A percentile compares a stretch with the other conserved stretches of the same genome.
These are phyloP conservation scores for Mycena polygramma DNA, from an alignment of 768 basidiomycete genomes.

Conservation along the genomic window DNA sequence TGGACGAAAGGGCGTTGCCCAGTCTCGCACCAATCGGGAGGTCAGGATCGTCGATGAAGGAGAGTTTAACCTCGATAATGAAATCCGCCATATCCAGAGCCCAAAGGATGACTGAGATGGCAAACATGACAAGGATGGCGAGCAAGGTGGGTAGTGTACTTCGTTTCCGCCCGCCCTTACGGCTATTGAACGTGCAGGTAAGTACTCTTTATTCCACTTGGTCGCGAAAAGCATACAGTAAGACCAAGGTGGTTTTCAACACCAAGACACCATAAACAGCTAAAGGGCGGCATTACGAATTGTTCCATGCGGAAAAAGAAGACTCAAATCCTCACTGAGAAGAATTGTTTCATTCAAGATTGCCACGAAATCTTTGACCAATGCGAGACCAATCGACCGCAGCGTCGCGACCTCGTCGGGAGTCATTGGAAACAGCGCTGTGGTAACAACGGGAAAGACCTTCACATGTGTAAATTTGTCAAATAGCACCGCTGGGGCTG, in stretches of 20 bases:
- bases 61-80: conserved; percentile 24
- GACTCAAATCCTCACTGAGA: conserved; percentile 11
- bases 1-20: background rate
- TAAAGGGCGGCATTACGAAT: background rate
- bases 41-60: conserved; percentile 1
- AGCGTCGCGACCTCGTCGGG: conserved; percentile 24
- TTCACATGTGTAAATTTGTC: no score
- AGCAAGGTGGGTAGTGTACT: background rate
- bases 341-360: conserved; percentile 27
- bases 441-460: no score
- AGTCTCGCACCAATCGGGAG: background rate
- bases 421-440: conserved; percentile 9
- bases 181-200: background rate
- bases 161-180: conserved; percentile 6
- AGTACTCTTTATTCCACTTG: no score
- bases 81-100: conserved; percentile 29
- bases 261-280: conserved; percentile 29
- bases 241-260: conserved; percentile 18
- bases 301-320: background rate
- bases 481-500: no score
- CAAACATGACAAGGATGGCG: conserved; percentile 28
- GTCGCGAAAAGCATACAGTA: conserved; percentile 4
- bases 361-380: conserved; percentile 16
- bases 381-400: conserved; percentile 17
- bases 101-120: conserved; percentile 29